Base-by-base conservation (phyloP, 2,329 filamentous ascomycete species). In the Alternaria gansuensis region DNA sequence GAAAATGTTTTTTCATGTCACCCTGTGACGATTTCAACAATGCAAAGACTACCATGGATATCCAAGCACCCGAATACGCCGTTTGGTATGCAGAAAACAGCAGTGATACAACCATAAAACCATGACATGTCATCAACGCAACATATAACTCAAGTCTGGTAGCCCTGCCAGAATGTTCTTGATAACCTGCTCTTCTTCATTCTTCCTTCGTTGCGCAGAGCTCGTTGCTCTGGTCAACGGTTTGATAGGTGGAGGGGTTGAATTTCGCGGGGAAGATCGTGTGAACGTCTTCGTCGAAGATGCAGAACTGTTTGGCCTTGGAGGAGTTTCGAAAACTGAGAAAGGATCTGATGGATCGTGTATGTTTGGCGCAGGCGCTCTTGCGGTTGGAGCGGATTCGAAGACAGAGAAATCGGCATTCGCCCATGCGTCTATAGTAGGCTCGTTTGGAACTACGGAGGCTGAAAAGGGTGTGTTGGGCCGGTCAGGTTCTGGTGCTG, bases 91-190 rank as follows among this genome's bases (percentile, higher is more conserved):
- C 44, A 58, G 21, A n/a, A n/a, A 14, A 43, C 3, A 24, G 14
- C 43, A 45, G 8, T 6, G 14, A 51, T 31, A 14, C 11, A 40
- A 24, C 13, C 29, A 14, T 29, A 14, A 11, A 5, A 29, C 6
- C 24, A 41, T 8, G 8, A 44, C 13, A 28, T 24, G 10, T 3
- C 14, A 21, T 51, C 36, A 52, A 29, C 41, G 39, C 31, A 78
- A 51, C 75, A 78, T 77, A 40, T 77, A 77, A 9, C 67, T 55
- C 55, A 77, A 60, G 55, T 77, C 64, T 1, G 75, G 74, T 37
- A 78, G 53, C 1, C 66, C 71, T 0, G 23, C 49, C 26, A 78
- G 28, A 37, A 78, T 74, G 0, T 52, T 49, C 29, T 50, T 54
- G 3, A 77, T 66, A 2, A 70, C 52, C 7, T 67, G 63, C 34